A percentile compares a stretch with the other conserved stretches of the same genome.
phyloP scores from a whole-genome alignment of 176 grass and related monocot species.

The Musa itinerans region DNA sequence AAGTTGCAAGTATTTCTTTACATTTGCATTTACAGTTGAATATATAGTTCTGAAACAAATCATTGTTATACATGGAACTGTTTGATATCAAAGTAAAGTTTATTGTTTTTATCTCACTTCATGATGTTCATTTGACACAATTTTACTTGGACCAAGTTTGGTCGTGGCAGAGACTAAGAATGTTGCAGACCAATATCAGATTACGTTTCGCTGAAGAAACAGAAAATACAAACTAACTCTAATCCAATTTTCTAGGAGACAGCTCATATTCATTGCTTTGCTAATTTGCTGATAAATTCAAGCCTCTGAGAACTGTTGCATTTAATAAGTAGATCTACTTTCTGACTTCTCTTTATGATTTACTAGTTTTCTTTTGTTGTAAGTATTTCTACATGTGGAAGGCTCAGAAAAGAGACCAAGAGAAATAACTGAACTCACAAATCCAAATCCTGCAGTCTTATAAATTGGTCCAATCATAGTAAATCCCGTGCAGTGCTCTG shows the following conservation, averaged over 20 bases:
- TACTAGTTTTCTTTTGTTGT: neutral
- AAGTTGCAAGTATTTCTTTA: no score
- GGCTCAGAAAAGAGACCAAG: neutral
- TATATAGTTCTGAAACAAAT: no score
- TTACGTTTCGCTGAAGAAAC: no score
- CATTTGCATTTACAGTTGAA: no score
- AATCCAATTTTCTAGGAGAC: no score
- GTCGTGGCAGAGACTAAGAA: neutral
- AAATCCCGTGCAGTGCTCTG: constrained; percentile 32
- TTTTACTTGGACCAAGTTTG: neutral
- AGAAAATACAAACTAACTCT: no score
- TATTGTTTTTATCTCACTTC: neutral
- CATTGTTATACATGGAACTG: no score
- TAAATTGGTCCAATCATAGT: constrained; percentile 54
- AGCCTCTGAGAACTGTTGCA: no score
- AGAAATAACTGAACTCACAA: constrained; percentile 31
- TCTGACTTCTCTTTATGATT: neutral
- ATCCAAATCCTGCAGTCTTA: constrained; percentile 45
- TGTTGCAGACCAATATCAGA: neutral
- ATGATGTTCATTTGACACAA: neutral
- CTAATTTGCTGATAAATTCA: neutral
- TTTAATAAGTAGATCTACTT: neutral
- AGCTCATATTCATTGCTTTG: neutral
- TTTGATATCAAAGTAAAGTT: no score
- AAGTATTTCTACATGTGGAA: neutral